Evolutionary conservation across 257 asterid species (phyloP), one percentile per base, ranked within the genome.

Genomic region (Solanum commersonii): DNA sequence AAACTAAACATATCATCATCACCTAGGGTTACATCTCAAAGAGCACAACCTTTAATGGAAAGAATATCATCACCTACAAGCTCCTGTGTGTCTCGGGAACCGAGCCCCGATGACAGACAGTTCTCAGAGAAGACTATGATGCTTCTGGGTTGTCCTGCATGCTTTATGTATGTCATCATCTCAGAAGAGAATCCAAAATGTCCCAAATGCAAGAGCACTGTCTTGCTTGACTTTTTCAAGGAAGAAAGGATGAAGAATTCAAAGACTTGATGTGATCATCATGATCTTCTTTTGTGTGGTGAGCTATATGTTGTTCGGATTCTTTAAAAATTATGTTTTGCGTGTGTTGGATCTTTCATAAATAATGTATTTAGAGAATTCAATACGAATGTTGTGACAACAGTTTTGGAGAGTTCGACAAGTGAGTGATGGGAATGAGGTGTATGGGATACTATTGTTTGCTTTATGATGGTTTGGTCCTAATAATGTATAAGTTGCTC

Each of bases 181-280:
- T 29, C 49, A 22, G 90, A 87, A 37, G 91, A 91, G 40, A 92
- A 91, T 68, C 96, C 93, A 0, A 93, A 89, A 68, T 92, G 96
- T 76, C 96, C 95, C 11, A 90, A 90, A 77, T 92, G 94, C 90
- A 91, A 92, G 91, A 93, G 93, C 89, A 91, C 91, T 83, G 96
- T 89, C n/a, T 91, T 94, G 93, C 94, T 94, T 73, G 93, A 94
- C 84, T 93, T 94, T 76, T 68, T 91, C 88, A 91, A 87, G 60
- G 92, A 90, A 31, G 89, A 93, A 63, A 90, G 88, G 87, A 65
- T 87, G 63, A 88, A 84, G 85, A 90, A 81, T 52, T 35, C 60
- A 86, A 92, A 86, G 86, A 89, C 90, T 38, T 89, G 91, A 89
- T 68, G 65, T 38, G 42, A 33, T 2, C 34, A 2, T 15, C 78